Percentiles rank a stretch among this genome's conserved stretches.
phyloP scores from a whole-genome alignment of 164 flowering plant species.

The Amborella trichopoda region DNA sequence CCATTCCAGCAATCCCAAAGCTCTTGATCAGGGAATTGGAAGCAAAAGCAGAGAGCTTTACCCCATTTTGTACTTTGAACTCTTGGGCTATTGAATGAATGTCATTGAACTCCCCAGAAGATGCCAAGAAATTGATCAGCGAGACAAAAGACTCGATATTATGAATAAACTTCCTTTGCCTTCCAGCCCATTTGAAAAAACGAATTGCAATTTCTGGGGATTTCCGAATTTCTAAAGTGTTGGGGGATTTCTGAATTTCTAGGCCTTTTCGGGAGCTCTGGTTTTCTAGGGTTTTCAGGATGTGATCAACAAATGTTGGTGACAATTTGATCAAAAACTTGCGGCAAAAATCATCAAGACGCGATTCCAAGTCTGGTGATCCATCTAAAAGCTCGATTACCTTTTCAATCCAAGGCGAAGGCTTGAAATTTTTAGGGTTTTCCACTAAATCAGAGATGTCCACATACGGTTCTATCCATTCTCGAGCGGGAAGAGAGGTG shows the following conservation, averaged over 20 bases:
- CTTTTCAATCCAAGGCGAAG: constrained; percentile 65
- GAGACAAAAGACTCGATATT: constrained; percentile 49
- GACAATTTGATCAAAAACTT: constrained; percentile 53
- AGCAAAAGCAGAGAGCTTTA: not conserved
- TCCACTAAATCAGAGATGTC: constrained; percentile 48
- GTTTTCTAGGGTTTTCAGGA: constrained; percentile 12
- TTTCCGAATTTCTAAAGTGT: constrained; percentile 11
- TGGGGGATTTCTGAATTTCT: constrained; percentile 18
- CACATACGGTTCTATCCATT: constrained; percentile 67
- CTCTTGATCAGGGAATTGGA: constrained; percentile 64
- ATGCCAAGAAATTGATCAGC: constrained; percentile 40
- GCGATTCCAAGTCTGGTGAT: constrained; percentile 38
- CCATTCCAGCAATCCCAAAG: constrained; percentile 71
- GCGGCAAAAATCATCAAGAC: constrained; percentile 37
- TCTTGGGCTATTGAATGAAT: constrained; percentile 28
- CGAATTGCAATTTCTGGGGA: constrained; percentile 33
- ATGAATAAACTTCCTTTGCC: constrained; percentile 44
- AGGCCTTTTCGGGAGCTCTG: no score
- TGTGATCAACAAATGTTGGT: constrained; percentile 47
- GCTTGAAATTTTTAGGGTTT: constrained; percentile 19
- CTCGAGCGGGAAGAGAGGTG: constrained; percentile 60
- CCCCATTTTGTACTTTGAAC: constrained; percentile 32
- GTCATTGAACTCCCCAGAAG: constrained; percentile 22
- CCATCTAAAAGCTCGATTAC: constrained; percentile 37
- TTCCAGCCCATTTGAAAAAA: constrained; percentile 73